A percentile compares a stretch with the other conserved stretches of the same genome.
These are phyloP conservation scores for Epicoccum sorghinum DNA, from an alignment of 2,329 filamentous ascomycete genomes.

Conservation along the genomic window DNA sequence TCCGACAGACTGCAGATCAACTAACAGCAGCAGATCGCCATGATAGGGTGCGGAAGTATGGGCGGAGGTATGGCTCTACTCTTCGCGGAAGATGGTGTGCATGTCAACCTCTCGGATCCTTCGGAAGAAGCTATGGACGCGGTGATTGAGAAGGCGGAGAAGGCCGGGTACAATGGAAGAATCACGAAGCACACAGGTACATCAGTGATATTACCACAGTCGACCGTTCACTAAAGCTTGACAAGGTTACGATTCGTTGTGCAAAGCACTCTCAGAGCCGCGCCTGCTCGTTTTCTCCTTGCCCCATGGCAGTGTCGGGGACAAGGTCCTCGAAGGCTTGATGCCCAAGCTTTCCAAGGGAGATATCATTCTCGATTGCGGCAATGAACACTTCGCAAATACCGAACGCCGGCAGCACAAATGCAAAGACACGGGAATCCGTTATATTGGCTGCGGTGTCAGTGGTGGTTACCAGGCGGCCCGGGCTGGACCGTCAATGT, in stretches of 20 bases:
- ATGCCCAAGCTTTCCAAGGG: constrained; percentile 60
- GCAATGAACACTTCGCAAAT: constrained; percentile 70
- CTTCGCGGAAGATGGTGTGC: constrained; percentile 62
- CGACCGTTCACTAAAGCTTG: constrained; percentile 17
- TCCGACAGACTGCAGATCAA: background rate
- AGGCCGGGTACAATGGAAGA: constrained; percentile 47
- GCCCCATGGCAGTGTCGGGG: constrained; percentile 57
- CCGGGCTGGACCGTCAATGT: constrained; percentile 69
- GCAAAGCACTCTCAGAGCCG: constrained; percentile 54
- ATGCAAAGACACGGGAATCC: constrained; percentile 62
- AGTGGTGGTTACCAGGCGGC: constrained; percentile 73
- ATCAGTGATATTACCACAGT: background rate
- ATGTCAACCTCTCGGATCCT: constrained; percentile 63
- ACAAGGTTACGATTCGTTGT: constrained; percentile 58
- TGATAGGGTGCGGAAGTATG: constrained; percentile 66
- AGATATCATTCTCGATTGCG: constrained; percentile 72
- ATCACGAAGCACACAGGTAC: constrained; percentile 48
- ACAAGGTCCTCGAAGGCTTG: constrained; percentile 55
- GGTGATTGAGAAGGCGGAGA: constrained; percentile 50
- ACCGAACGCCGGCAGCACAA: constrained; percentile 68
- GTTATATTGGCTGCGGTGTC: constrained; percentile 71
- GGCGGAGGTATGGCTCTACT: constrained; percentile 65
- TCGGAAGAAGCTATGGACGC: constrained; percentile 56
- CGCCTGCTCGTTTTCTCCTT: constrained; percentile 61
- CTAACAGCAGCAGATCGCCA: constrained; percentile 54